phyloP scores from a whole-genome alignment of 345 rosid genomes.

The Chamaenerion angustifolium region DNA sequence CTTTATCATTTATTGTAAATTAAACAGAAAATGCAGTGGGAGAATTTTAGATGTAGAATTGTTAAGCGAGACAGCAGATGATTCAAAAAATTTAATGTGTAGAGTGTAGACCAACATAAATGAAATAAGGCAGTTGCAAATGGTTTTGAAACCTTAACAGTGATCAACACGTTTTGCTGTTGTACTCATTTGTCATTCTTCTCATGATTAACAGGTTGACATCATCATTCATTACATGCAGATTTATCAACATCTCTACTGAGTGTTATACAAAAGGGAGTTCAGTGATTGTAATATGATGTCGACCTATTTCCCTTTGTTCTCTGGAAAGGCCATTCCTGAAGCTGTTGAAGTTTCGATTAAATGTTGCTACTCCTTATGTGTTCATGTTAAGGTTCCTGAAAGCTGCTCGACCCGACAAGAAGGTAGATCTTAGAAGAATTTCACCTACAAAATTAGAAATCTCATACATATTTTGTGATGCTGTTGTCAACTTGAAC shows the following conservation, averaged over 20 bases:
- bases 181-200: no score
- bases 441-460: neutral
- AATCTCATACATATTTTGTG: conserved; percentile 2
- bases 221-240: conserved; percentile 13
- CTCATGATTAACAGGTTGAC: neutral
- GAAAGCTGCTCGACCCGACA: conserved; percentile 80
- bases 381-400: conserved; percentile 92
- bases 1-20: no score
- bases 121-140: no score
- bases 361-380: conserved; percentile 75
- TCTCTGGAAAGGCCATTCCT: conserved; percentile 73
- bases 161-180: no score
- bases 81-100: no score
- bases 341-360: conserved; percentile 63
- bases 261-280: conserved; percentile 51
- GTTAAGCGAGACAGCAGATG: no score
- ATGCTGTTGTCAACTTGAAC: conserved; percentile 46
- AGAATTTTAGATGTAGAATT: no score
- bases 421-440: no score
- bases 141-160: no score
- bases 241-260: conserved; percentile 76
- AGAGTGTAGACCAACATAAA: no score
- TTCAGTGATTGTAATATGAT: neutral
- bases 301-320: conserved; percentile 14
- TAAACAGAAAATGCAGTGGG: no score